Conservation (phyloP, 768 basidiomycete genomes). For the Kwoniella bestiolae region DNA sequence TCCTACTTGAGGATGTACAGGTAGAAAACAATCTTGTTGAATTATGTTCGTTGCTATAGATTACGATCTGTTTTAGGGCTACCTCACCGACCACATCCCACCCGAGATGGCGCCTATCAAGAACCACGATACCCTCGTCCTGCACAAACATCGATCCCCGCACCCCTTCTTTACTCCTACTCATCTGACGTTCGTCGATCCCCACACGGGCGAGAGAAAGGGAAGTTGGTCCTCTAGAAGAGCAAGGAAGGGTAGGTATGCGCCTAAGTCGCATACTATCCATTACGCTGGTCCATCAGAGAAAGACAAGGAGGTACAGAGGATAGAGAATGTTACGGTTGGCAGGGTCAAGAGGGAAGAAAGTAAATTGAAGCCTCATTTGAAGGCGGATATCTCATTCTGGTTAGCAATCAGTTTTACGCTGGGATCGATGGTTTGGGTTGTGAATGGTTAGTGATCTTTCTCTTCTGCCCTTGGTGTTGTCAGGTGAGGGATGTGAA, state of each 20-base stretch:
- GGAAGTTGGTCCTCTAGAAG: slow-evolving; percentile 37
- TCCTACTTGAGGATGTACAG: too few relatives aligned
- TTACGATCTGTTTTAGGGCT: too few relatives aligned
- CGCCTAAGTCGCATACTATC: slow-evolving; percentile 26
- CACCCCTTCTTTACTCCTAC: slow-evolving; percentile 31
- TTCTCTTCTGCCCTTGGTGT: too few relatives aligned
- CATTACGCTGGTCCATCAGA: slow-evolving; percentile 15
- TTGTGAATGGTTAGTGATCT: slow-evolving; percentile 63
- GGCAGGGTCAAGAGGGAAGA: slow-evolving; percentile 28
- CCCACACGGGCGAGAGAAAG: slow-evolving; percentile 4
- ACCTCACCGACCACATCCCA: too few relatives aligned
- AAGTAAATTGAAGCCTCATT: slow-evolving; percentile 41
- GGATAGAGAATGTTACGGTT: slow-evolving; percentile 14
- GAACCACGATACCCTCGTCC: background rate
- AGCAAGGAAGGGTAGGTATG: slow-evolving; percentile 50
- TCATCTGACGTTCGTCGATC: slow-evolving; percentile 23
- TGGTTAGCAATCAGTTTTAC: slow-evolving; percentile 58
- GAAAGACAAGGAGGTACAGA: slow-evolving; percentile 7
- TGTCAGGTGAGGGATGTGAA: too few relatives aligned
- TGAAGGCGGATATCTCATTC: slow-evolving; percentile 47
- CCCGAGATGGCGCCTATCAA: slow-evolving; percentile 4
- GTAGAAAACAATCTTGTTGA: too few relatives aligned
- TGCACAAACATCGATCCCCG: slow-evolving; percentile 23
- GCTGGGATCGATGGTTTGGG: slow-evolving; percentile 63
- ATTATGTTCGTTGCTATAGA: too few relatives aligned